Evolutionary conservation across 176 grass and related monocot species (phyloP).

Genomic region (Musa troglodytarum): DNA sequence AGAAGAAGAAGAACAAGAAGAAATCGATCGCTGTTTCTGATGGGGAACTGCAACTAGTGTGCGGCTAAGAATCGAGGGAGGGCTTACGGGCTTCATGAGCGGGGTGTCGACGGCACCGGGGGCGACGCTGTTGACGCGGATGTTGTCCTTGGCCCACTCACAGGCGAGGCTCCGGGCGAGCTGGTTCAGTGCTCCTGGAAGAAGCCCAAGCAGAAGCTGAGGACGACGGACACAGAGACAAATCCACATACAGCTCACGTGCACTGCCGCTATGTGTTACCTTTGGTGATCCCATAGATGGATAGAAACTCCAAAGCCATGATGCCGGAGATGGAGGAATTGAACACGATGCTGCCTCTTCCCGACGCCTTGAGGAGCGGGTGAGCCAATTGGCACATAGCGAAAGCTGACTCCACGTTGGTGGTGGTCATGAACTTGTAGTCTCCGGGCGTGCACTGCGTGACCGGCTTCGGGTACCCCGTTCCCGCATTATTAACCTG

Average conservation of each 20-base stretch:
- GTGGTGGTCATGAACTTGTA: constrained; percentile 28
- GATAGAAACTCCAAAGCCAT: neutral
- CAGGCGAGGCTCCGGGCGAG: neutral
- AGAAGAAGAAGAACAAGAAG: neutral
- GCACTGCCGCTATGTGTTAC: neutral
- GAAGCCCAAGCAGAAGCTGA: neutral
- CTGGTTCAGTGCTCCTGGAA: constrained; percentile 5
- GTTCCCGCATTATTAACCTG: constrained; percentile 36
- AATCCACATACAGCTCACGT: no score
- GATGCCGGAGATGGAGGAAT: constrained; percentile 19
- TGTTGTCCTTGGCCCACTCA: constrained; percentile 4
- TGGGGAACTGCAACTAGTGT: neutral
- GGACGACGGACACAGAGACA: neutral
- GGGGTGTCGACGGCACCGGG: neutral
- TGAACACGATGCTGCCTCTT: constrained; percentile 24
- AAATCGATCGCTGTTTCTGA: neutral
- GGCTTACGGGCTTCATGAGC: neutral
- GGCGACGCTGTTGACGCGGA: constrained; percentile 2
- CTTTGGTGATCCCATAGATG: constrained; percentile 29
- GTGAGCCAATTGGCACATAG: constrained; percentile 28
- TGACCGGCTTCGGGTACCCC: neutral
- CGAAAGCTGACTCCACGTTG: constrained; percentile 40
- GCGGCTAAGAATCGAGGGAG: no score
- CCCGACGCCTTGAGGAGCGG: constrained; percentile 24
- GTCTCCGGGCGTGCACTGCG: constrained; percentile 22